Evolutionary conservation across 2,329 filamentous ascomycete genomes (phyloP).

Genomic region (Ceratocystiopsis brevicomis): DNA sequence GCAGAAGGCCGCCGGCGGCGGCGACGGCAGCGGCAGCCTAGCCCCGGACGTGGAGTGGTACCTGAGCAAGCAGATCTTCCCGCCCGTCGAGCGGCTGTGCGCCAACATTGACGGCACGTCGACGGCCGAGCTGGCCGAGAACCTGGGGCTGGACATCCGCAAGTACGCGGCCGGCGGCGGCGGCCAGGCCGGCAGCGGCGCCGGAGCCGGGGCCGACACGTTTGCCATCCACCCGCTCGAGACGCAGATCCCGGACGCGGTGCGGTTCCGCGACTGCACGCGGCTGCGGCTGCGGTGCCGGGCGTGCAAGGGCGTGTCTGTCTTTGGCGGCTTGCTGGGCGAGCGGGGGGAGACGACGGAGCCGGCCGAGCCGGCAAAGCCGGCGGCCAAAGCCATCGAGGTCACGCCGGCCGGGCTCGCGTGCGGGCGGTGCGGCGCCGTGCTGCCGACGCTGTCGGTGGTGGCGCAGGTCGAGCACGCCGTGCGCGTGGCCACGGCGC

Average conservation of each 20-base stretch:
- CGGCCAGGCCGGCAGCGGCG: slow-evolving; percentile 28
- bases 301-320: slow-evolving; percentile 50
- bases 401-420: slow-evolving; percentile 57
- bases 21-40: too few species aligned
- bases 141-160: slow-evolving; percentile 73
- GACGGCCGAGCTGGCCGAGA: slow-evolving; percentile 73
- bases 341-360: neutral
- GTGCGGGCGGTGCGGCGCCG: slow-evolving; percentile 49
- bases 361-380: neutral
- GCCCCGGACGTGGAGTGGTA: slow-evolving; percentile 94
- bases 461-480: slow-evolving; percentile 76
- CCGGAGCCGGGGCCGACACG: slow-evolving; percentile 28
- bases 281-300: slow-evolving; percentile 66
- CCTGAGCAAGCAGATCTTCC: slow-evolving; percentile 93
- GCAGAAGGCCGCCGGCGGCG: slow-evolving; percentile 55
- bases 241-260: slow-evolving; percentile 77
- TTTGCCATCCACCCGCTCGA: slow-evolving; percentile 78
- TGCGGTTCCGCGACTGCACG: slow-evolving; percentile 69
- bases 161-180: slow-evolving; percentile 47
- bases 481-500: slow-evolving; percentile 56
- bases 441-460: slow-evolving; percentile 52
- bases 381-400: slow-evolving; percentile 13
- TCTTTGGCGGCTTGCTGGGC: slow-evolving; percentile 60
- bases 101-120: slow-evolving; percentile 91
- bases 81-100: slow-evolving; percentile 90